Conservation (phyloP, 768 basidiomycete genomes). For the Hydnum rufescens region DNA sequence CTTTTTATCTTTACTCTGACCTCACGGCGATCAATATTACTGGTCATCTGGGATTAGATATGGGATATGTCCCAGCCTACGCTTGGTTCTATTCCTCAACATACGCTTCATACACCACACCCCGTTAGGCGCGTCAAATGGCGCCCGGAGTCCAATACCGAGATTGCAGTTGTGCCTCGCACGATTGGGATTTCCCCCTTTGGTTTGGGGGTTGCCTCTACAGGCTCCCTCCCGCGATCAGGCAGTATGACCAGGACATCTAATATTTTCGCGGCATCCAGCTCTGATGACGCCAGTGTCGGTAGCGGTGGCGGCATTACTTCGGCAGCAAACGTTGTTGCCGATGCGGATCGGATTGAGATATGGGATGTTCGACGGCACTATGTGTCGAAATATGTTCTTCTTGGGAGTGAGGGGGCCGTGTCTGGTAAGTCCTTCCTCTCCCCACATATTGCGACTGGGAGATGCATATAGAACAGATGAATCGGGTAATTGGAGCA, state of each 20-base stretch:
- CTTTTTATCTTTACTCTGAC: background rate
- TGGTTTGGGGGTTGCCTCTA: constrained; percentile 9
- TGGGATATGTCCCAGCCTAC: constrained; percentile 45
- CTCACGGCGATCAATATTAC: background rate
- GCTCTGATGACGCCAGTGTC: too few species aligned
- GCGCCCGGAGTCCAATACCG: constrained; percentile 38
- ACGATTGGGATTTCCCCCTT: constrained; percentile 5
- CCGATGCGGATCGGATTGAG: constrained; percentile 41
- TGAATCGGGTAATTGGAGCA: background rate
- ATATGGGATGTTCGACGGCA: constrained; percentile 74
- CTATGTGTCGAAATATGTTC: constrained; percentile 68
- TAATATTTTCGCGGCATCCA: too few species aligned
- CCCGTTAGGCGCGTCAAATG: constrained; percentile 56
- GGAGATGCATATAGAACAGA: too few species aligned
- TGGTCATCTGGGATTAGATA: constrained; percentile 23
- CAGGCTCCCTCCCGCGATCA: constrained; percentile 10
- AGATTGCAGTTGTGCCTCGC: constrained; percentile 14
- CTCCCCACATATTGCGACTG: background rate
- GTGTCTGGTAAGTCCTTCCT: constrained; percentile 37
- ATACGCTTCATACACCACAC: constrained; percentile 54
- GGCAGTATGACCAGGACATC: too few species aligned
- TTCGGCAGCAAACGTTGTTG: background rate
- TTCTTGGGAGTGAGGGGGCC: constrained; percentile 48
- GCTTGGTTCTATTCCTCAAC: constrained; percentile 42
- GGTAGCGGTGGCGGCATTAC: constrained; percentile 5